Percentiles rank a stretch among this genome's conserved stretches.
These are phyloP conservation scores for Cavenderia fasciculata DNA, from an alignment of 78 protist genomes.

Conservation along the genomic window DNA sequence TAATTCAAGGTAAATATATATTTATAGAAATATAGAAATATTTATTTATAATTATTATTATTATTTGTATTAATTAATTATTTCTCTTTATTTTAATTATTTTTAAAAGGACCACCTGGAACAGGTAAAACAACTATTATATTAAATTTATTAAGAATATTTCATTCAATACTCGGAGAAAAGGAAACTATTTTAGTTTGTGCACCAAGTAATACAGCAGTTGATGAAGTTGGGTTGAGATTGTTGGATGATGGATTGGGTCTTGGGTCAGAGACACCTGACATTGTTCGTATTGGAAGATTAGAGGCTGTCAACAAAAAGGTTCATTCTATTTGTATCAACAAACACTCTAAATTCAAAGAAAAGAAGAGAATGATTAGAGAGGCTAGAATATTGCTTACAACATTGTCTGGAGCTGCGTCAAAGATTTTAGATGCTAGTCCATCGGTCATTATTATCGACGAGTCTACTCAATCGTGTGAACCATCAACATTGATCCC, in stretches of 20 bases:
- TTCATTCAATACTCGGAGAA: not conserved
- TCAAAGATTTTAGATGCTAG: no score
- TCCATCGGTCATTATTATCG: not conserved
- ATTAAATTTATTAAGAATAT: conserved; percentile 13
- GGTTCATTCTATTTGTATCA: not conserved
- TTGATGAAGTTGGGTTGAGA: conserved; percentile 78
- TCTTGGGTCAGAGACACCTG: not conserved
- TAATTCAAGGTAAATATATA: conserved; percentile 39
- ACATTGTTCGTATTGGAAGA: not conserved
- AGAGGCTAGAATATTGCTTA: not conserved
- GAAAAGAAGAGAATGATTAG: not conserved
- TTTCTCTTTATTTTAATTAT: no score
- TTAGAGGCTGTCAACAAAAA: not conserved
- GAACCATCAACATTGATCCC: not conserved
- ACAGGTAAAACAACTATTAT: conserved; percentile 79
- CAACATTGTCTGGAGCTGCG: not conserved
- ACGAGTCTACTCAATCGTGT: not conserved
- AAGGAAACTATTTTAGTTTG: conserved; percentile 54
- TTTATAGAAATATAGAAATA: no score
- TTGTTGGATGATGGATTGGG: not conserved
- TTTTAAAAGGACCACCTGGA: conserved; percentile 81
- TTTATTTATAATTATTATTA: no score
- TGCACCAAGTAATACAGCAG: conserved; percentile 86
- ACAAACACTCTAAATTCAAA: not conserved
- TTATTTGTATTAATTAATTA: not conserved